These are phyloP conservation scores for Galerina sulciceps DNA, from an alignment of 768 basidiomycete genomes.

Conservation along the genomic window DNA sequence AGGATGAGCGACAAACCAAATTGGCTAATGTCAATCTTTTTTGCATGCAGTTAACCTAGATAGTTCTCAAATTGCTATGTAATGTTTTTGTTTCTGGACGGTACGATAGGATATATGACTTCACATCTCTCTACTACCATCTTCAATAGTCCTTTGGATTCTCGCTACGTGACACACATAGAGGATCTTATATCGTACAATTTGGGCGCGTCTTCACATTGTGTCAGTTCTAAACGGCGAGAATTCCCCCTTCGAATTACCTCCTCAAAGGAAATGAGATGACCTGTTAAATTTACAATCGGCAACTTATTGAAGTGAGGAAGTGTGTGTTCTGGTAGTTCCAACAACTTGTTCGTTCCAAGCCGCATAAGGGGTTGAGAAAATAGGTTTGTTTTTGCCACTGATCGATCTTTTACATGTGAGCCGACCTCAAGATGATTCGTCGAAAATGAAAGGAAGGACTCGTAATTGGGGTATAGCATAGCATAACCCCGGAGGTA, in stretches of 20 bases:
- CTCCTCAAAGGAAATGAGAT: slow-evolving; percentile 38
- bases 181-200: slow-evolving; percentile 20
- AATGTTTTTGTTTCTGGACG: slow-evolving; percentile 23
- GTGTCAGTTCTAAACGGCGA: slow-evolving; percentile 37
- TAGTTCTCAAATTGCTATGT: slow-evolving; percentile 72
- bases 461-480: slow-evolving; percentile 86
- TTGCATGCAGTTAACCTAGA: slow-evolving; percentile 76
- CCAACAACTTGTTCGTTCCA: slow-evolving; percentile 44
- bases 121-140: slow-evolving; percentile 16
- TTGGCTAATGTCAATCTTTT: slow-evolving; percentile 91
- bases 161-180: slow-evolving; percentile 19
- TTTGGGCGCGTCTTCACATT: slow-evolving; percentile 25
- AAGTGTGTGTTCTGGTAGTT: slow-evolving; percentile 58
- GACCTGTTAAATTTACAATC: slow-evolving; percentile 69
- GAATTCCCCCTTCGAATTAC: slow-evolving; percentile 35
- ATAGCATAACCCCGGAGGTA: slow-evolving; percentile 84
- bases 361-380: slow-evolving; percentile 70
- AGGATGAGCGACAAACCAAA: slow-evolving; percentile 77
- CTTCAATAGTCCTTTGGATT: slow-evolving; percentile 11
- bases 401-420: slow-evolving; percentile 68
- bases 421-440: slow-evolving; percentile 88
- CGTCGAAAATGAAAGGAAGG: slow-evolving; percentile 80
- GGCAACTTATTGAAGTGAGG: slow-evolving; percentile 63
- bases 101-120: slow-evolving; percentile 18
- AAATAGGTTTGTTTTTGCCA: slow-evolving; percentile 67